These are phyloP conservation scores for Ogataea chonburiensis DNA, from an alignment of 805 yeast genomes.

Conservation along the genomic window DNA sequence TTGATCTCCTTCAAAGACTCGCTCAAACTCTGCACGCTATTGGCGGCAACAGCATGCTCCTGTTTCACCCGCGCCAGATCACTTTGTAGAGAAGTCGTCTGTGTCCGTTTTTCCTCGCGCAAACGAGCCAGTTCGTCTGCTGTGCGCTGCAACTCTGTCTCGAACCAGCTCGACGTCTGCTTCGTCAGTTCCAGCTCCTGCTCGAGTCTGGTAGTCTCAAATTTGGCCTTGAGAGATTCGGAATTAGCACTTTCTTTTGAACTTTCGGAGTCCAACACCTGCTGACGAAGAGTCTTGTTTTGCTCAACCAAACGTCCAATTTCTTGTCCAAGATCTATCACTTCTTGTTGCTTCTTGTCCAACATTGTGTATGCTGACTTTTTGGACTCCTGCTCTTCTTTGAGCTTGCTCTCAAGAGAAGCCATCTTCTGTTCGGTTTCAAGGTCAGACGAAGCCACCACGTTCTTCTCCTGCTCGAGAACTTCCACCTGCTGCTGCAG, in stretches of 20 bases:
- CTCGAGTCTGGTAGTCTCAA: constrained; percentile 27
- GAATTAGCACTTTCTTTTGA: constrained; percentile 30
- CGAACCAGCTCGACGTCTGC: constrained; percentile 36
- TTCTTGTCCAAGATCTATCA: constrained; percentile 39
- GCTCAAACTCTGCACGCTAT: constrained; percentile 33
- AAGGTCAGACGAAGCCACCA: constrained; percentile 12
- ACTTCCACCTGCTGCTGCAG: constrained; percentile 23
- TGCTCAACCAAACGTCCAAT: constrained; percentile 39
- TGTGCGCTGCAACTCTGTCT: constrained; percentile 34
- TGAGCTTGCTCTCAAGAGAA: constrained; percentile 15
- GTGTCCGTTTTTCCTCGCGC: constrained; percentile 31
- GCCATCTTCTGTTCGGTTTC: constrained; percentile 1
- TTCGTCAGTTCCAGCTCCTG: constrained; percentile 34
- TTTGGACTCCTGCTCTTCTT: constrained; percentile 29
- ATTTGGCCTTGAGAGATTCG: constrained; percentile 28
- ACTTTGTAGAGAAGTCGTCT: constrained; percentile 32
- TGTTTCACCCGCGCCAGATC: constrained; percentile 38
- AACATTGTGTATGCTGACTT: constrained; percentile 35
- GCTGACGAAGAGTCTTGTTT: constrained; percentile 42
- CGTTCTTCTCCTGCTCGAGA: constrained; percentile 23
- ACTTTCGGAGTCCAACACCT: constrained; percentile 38
- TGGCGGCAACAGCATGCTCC: constrained; percentile 28
- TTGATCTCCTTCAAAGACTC: constrained; percentile 39
- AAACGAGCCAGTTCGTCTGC: constrained; percentile 29
- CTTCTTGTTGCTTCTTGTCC: constrained; percentile 38